Evolutionary conservation across 352 stramenopile species (phyloP), one percentile per base, ranked within the genome.

Genomic region (Phytopythium ostracodes): DNA sequence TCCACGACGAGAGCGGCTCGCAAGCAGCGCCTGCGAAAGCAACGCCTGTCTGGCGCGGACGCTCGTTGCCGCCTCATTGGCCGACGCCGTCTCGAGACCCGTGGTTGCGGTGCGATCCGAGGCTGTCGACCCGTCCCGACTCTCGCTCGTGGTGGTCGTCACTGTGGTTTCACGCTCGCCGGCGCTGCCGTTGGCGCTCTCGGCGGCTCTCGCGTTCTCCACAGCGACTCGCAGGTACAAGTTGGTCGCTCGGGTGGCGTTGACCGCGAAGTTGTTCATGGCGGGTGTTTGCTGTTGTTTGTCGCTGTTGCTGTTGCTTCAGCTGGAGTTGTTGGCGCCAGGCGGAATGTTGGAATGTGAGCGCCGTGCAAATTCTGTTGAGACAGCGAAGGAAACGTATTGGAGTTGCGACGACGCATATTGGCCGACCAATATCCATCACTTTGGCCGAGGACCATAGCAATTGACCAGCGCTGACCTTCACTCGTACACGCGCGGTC

Each of bases 181-280:
- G 7, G 33, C 33, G 33, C 33, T 38, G 33, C 44, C 15, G 0
- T 24, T 38, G 49, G 14, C 49, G 18, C 9, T 12, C 5, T 56
- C 50, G 50, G 50, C n/a, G 29, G 50, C 50, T 33, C 50, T 38
- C 50, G 20, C 50, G 17, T 5, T 43, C 4, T 56, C 50, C 8
- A 56, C 50, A 9, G 29, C 29, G 5, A 18, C 50, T 10, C 50
- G 50, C 29, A 56, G 50, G n/a, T 56, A 56, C 18, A 56, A 12
- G 29, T 56, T 56, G 50, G 27, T 29, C 17, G 50, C 50, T 43
- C 29, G 50, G 1, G 18, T 25, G 50, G 50, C 50, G 50, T 56
- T 56, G 50, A 20, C 27, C 29, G 29, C 50, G 17, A 56, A 43
- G 50, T 24, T 43, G 31, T 56, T 56, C 50, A 56, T 56, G 50